Conservation (phyloP, 2,329 filamentous ascomycete species). For the Epichloe uncinata region DNA sequence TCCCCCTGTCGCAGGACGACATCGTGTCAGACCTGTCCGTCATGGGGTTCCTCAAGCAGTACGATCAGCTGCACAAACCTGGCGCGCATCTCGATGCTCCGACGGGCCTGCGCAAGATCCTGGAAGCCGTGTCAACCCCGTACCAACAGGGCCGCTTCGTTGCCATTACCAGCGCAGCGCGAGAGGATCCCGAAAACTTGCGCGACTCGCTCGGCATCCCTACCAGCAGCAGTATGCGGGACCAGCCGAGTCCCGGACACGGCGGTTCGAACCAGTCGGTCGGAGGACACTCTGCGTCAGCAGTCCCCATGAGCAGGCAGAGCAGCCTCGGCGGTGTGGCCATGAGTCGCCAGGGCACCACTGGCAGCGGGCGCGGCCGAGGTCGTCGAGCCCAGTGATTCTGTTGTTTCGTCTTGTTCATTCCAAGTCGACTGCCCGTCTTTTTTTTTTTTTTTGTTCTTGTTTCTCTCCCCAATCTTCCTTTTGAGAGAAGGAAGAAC, state of each 20-base stretch:
- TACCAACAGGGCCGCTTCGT: constrained; percentile 34
- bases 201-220: constrained; percentile 37
- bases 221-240: constrained; percentile 26
- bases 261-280: constrained; percentile 11
- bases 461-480: neutral
- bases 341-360: constrained; percentile 42
- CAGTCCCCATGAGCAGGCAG: constrained; percentile 39
- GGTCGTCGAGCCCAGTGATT: constrained; percentile 18
- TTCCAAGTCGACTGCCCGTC: neutral
- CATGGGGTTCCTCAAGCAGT: constrained; percentile 44
- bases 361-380: constrained; percentile 36
- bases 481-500: neutral
- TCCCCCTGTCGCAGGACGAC: constrained; percentile 35
- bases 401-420: too few species aligned
- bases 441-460: neutral
- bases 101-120: constrained; percentile 38
- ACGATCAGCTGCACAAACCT: constrained; percentile 37
- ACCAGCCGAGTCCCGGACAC: constrained; percentile 22
- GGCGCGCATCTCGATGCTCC: constrained; percentile 43
- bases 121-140: constrained; percentile 40
- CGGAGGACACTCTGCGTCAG: constrained; percentile 20
- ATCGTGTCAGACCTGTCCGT: constrained; percentile 41
- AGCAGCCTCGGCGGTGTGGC: constrained; percentile 41
- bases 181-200: constrained; percentile 35
- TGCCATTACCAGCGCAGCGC: constrained; percentile 31